Evolutionary conservation across 2,329 filamentous ascomycete genomes (phyloP), one percentile per base, ranked within the genome.

Genomic region (Nothopassalora personata): DNA sequence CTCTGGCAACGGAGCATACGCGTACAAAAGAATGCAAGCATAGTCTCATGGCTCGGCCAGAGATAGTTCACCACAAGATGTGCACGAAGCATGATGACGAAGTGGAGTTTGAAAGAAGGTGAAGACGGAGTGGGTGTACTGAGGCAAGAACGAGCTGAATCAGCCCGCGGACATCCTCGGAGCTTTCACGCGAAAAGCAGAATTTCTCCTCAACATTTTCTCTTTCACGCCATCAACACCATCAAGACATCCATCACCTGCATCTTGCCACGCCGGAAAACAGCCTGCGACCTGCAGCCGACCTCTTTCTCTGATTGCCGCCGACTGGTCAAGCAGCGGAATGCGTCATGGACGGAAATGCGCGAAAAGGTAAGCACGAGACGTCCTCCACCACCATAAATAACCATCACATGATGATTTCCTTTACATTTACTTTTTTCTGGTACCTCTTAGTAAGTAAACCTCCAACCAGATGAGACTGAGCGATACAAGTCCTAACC

Each of bases 401-500:
- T 52, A 31, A 31, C 27, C 45, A 50, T 50, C 31, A 48, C 49
- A 60, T 64, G 60, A 62, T 62, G 60, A 62, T 61, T 53, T 62
- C 60, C 60, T 47, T 58, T 49, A 80, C 80, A 79, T 74, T 76
- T 74, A 80, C 79, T 69, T 61, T 80, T 88, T 92, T 94, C 90
- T 95, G 91, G 91, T 91, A 96, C 91, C 91, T 95, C 91, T 96
- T 93, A 90, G 23, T 23, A 23, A 23, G 23, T 23, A 3, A 23
- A 23, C 3, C 3, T 23, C 23, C 23, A 23, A 23, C 23, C 3
- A 23, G 23, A 23, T 23, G 23, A 23, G 23, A 23, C 3, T 23
- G 23, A 23, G 23, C 23, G 23, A 23, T 23, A 23, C 23, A 23
- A 23, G 23, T 23, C 3, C 23, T 23, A 23, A 23, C 23, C 2